Percentiles rank a stretch among this genome's conserved stretches.
These are phyloP conservation scores for Amanita jacksonii DNA, from an alignment of 768 basidiomycete genomes.

Conservation along the genomic window DNA sequence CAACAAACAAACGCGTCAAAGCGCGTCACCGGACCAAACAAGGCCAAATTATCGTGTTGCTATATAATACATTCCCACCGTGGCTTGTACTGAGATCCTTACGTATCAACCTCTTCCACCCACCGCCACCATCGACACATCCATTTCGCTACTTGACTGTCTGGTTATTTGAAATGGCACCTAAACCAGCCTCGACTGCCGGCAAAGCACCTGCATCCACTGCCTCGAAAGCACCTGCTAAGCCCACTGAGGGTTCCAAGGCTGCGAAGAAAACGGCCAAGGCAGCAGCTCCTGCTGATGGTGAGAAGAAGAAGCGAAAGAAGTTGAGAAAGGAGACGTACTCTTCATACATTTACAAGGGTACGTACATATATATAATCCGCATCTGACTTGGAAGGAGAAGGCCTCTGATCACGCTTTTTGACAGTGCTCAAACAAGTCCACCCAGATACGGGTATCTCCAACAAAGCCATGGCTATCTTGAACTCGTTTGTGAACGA, in stretches of 20 bases:
- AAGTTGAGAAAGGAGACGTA: constrained; percentile 88
- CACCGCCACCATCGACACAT: constrained; percentile 15
- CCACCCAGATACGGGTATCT: constrained; percentile 98
- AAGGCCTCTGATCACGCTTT: too few species aligned
- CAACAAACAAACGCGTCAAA: constrained; percentile 28
- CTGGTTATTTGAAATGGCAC: constrained; percentile 36
- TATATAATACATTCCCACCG: constrained; percentile 19
- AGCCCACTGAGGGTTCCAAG: constrained; percentile 51
- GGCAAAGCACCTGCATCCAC: constrained; percentile 71
- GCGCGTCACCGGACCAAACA: constrained; percentile 21
- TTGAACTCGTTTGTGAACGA: constrained; percentile 91
- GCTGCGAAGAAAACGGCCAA: constrained; percentile 76
- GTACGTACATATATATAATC: constrained; percentile 25
- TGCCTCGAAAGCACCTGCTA: constrained; percentile 68
- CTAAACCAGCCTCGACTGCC: constrained; percentile 76
- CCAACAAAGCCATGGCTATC: constrained; percentile 93
- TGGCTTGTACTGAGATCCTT: constrained; percentile 11
- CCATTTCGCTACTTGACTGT: constrained; percentile 3
- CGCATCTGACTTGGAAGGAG: background rate
- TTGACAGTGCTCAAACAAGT: constrained; percentile 85
- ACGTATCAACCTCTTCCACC: constrained; percentile 13
- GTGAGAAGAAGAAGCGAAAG: constrained; percentile 81
- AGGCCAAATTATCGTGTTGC: constrained; percentile 23
- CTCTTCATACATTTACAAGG: constrained; percentile 89
- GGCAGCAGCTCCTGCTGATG: constrained; percentile 53